Percentiles rank a stretch among this genome's conserved stretches.
Evolutionary conservation across 805 yeast species (phyloP).

Genomic region (Candida succiphila): DNA sequence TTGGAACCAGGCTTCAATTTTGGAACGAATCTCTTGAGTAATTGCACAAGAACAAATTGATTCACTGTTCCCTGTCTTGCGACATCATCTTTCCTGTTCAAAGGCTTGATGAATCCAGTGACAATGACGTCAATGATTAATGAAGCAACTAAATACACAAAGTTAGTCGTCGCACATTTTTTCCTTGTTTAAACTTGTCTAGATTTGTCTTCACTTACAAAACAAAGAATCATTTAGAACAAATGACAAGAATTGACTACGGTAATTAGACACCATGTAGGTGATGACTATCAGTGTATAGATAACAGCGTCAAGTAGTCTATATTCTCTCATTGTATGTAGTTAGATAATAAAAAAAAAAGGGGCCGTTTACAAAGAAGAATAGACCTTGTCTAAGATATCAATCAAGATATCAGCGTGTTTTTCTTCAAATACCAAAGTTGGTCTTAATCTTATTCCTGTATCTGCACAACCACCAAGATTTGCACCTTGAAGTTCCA

Average conservation of each 20-base stretch:
- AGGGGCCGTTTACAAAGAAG: background rate
- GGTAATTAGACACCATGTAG: slow-evolving; percentile 17
- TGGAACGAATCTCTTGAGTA: slow-evolving; percentile 12
- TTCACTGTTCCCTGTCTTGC: slow-evolving; percentile 20
- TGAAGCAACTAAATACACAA: slow-evolving; percentile 8
- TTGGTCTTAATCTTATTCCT: slow-evolving; percentile 75
- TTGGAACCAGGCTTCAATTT: slow-evolving; percentile 2
- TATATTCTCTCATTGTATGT: slow-evolving; percentile 19
- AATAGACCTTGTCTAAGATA: slow-evolving; percentile 26
- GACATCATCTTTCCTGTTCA: slow-evolving; percentile 17
- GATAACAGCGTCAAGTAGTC: slow-evolving; percentile 17
- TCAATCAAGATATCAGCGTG: slow-evolving; percentile 63
- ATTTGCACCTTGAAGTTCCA: slow-evolving; percentile 62
- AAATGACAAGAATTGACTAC: slow-evolving; percentile 11
- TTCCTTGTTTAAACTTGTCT: no score
- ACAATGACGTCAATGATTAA: slow-evolving; percentile 15
- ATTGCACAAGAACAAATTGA: slow-evolving; percentile 14
- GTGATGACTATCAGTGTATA: slow-evolving; percentile 12
- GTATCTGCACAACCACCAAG: slow-evolving; percentile 80
- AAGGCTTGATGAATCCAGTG: slow-evolving; percentile 21
- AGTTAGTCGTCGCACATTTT: no score
- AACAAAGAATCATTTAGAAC: slow-evolving; percentile 9
- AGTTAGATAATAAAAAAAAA: background rate
- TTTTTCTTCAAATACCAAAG: slow-evolving; percentile 66
- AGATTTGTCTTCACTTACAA: no score